Conservation (phyloP, 2,329 filamentous ascomycete genomes). For the Beauveria varroae region DNA sequence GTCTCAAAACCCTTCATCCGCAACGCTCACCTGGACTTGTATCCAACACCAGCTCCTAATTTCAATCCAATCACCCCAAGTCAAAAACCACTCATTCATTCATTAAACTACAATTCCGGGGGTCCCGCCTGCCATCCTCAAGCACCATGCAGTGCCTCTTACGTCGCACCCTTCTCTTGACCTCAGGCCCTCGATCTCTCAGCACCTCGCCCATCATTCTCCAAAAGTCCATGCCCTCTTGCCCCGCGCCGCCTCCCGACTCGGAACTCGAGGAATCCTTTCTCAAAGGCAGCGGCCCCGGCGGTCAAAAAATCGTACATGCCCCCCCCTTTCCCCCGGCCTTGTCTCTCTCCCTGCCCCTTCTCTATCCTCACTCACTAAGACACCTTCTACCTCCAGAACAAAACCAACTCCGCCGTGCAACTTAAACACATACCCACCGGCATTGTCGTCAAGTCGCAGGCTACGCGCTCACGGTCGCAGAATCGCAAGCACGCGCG, state of each 20-base stretch:
- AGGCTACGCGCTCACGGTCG: slow-evolving; percentile 77
- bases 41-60: not conserved
- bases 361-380: not conserved
- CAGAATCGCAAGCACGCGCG: slow-evolving; percentile 86
- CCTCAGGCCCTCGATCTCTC: slow-evolving; percentile 21
- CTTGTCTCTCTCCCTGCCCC: not conserved
- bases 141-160: slow-evolving; percentile 3
- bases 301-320: slow-evolving; percentile 86
- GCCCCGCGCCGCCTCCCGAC: slow-evolving; percentile 65
- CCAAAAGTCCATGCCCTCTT: slow-evolving; percentile 63
- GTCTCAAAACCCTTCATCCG: not conserved
- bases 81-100: not conserved
- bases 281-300: slow-evolving; percentile 84
- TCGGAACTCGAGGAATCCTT: slow-evolving; percentile 76
- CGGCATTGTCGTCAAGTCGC: slow-evolving; percentile 87
- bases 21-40: not conserved
- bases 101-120: not conserved
- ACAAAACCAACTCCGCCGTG: slow-evolving; percentile 94
- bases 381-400: slow-evolving; percentile 39
- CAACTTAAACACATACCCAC: slow-evolving; percentile 87
- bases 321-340: not conserved
- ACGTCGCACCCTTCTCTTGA: not conserved
- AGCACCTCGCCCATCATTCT: slow-evolving; percentile 21
- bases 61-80: not conserved
- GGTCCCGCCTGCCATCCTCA: not conserved